Conservation (phyloP, 108 stramenopile species). For the Nitzschia palea region DNA sequence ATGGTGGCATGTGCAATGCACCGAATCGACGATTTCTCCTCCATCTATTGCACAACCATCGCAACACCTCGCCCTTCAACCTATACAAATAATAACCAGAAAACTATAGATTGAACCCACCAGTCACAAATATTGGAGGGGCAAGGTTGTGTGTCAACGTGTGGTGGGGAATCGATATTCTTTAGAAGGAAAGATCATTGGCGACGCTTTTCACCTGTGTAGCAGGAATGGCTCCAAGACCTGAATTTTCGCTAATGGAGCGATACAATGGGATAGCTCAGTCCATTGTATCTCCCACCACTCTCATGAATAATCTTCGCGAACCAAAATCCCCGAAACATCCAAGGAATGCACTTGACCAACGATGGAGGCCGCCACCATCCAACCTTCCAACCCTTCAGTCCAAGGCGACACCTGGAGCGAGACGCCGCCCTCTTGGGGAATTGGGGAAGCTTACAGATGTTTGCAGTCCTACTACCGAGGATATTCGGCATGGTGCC, state of each 20-base stretch:
- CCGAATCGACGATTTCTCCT: too few relatives aligned
- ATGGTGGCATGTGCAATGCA: too few relatives aligned
- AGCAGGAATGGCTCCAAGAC: slow-evolving; percentile 4
- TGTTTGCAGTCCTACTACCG: background rate
- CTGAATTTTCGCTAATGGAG: background rate
- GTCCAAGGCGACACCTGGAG: background rate
- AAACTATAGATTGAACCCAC: too few relatives aligned
- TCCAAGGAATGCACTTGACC: background rate
- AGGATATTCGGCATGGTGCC: too few relatives aligned
- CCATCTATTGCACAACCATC: too few relatives aligned
- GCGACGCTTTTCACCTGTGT: too few relatives aligned
- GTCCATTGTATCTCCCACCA: slow-evolving; percentile 4
- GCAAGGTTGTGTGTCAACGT: too few relatives aligned
- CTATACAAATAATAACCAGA: too few relatives aligned
- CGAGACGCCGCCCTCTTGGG: background rate
- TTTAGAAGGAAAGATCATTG: too few relatives aligned
- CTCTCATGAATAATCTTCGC: background rate
- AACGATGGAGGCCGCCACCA: background rate
- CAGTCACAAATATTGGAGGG: too few relatives aligned
- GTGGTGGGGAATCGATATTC: too few relatives aligned
- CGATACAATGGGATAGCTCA: background rate
- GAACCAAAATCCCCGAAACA: background rate
- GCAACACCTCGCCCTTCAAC: too few relatives aligned
- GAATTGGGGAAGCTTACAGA: background rate
- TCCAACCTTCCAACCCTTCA: background rate